phyloP scores from a whole-genome alignment of 2,329 filamentous ascomycete genomes.

The Neopestalotiopsis rosae region DNA sequence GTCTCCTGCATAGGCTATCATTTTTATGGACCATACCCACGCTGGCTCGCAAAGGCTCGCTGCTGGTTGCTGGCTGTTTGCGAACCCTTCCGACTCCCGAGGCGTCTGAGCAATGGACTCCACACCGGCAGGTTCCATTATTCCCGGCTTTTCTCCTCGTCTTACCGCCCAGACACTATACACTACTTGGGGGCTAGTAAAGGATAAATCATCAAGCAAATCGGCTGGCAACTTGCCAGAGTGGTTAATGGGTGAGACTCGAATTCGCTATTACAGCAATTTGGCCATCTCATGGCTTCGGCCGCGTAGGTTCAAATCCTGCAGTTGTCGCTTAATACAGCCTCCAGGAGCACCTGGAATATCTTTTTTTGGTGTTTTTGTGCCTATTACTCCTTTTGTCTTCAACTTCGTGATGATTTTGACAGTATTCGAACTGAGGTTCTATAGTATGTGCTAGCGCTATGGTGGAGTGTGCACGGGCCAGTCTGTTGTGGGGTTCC shows the following conservation, averaged over 20 bases:
- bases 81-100: neutral
- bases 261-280: constrained; percentile 5
- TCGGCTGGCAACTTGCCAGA: constrained; percentile 19
- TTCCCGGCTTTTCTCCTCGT: neutral
- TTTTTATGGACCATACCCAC: neutral
- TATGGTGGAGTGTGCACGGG: neutral
- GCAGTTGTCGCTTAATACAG: constrained; percentile 17
- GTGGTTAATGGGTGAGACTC: constrained; percentile 21
- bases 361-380: neutral
- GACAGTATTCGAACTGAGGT: constrained; percentile 1
- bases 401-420: neutral
- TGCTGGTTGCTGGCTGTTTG: neutral
- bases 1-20: constrained; percentile 9
- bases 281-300: constrained; percentile 20
- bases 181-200: neutral
- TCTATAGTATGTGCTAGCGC: neutral
- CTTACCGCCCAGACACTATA: neutral
- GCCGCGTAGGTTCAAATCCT: constrained; percentile 21
- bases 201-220: neutral
- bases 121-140: neutral
- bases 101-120: neutral
- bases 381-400: neutral
- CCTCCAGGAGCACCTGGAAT: constrained; percentile 1
- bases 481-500: neutral
- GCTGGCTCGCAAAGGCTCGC: neutral